Conservation (phyloP, 1,284 basidiomycete genomes). For the Pascua guehoae region DNA sequence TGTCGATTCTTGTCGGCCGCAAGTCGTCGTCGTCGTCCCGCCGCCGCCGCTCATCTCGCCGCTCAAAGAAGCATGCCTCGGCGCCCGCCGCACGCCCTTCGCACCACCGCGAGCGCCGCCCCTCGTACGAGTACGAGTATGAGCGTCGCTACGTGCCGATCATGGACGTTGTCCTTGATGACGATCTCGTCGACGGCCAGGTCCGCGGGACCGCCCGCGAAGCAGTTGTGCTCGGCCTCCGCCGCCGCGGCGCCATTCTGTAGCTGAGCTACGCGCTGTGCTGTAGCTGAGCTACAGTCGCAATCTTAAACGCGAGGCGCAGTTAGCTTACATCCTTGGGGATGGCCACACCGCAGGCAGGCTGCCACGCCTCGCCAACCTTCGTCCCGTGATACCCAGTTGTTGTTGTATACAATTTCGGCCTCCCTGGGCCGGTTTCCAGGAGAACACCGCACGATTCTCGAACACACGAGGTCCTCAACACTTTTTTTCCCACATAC, state of each 20-base stretch:
- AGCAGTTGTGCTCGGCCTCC: conserved; percentile 25
- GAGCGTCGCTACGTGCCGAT: conserved; percentile 18
- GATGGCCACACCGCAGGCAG: no score
- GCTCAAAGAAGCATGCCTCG: conserved; percentile 1
- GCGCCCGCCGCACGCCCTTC: not conserved
- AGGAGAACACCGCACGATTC: no score
- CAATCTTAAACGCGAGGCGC: no score
- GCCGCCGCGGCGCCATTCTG: conserved; percentile 10
- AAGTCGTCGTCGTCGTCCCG: not conserved
- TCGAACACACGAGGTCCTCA: not conserved
- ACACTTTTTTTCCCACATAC: not conserved
- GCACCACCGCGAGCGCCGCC: not conserved
- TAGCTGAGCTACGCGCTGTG: no score
- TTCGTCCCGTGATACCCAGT: no score
- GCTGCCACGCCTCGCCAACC: no score
- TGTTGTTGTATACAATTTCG: no score
- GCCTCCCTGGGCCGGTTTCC: no score
- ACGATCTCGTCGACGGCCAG: conserved; percentile 3
- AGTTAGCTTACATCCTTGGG: no score
- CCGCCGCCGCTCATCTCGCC: conserved; percentile 1
- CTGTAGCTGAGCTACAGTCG: no score
- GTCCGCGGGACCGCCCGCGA: conserved; percentile 18
- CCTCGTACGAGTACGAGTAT: not conserved
- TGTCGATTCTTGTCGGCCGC: conserved; percentile 19
- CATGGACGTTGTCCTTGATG: conserved; percentile 13